These are phyloP conservation scores for Colletotrichum kahawae DNA, from an alignment of 2,329 filamentous ascomycete genomes.

Conservation along the genomic window DNA sequence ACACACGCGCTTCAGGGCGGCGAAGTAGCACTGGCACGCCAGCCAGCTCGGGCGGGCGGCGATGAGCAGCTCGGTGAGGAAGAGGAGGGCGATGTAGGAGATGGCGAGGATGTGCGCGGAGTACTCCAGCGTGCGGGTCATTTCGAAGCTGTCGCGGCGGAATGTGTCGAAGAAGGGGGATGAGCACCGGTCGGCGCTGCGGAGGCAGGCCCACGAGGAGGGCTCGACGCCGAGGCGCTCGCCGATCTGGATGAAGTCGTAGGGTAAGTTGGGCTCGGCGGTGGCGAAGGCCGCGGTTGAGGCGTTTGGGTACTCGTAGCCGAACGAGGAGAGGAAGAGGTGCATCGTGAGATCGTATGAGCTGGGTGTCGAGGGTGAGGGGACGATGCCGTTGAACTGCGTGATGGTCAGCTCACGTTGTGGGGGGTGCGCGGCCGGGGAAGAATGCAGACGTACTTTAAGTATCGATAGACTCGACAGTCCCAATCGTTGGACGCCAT, in stretches of 20 bases:
- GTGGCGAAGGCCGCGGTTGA: neutral
- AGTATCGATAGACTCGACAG: slow-evolving; percentile 7
- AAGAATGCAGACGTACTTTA: neutral
- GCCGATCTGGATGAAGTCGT: slow-evolving; percentile 8
- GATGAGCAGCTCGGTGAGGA: neutral
- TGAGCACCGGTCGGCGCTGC: neutral
- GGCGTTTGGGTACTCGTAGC: slow-evolving; percentile 14
- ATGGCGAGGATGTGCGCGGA: neutral
- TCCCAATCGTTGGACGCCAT: neutral
- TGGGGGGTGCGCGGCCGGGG: neutral
- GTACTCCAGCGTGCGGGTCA: neutral
- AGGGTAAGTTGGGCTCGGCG: slow-evolving; percentile 1
- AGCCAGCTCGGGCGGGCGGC: slow-evolving; percentile 7
- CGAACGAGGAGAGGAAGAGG: slow-evolving; percentile 15
- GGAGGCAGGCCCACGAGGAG: slow-evolving; percentile 17
- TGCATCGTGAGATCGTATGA: slow-evolving; percentile 17
- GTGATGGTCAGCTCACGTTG: neutral
- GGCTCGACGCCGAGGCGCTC: neutral
- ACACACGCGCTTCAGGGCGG: slow-evolving; percentile 7
- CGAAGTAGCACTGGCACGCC: slow-evolving; percentile 18
- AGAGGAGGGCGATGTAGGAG: neutral
- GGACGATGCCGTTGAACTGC: slow-evolving; percentile 20
- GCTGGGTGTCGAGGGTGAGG: neutral
- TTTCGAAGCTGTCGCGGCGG: neutral
- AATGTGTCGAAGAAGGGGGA: slow-evolving; percentile 15